Base-by-base conservation (phyloP, 495 filamentous ascomycete species). In the Xylaria venustula region DNA sequence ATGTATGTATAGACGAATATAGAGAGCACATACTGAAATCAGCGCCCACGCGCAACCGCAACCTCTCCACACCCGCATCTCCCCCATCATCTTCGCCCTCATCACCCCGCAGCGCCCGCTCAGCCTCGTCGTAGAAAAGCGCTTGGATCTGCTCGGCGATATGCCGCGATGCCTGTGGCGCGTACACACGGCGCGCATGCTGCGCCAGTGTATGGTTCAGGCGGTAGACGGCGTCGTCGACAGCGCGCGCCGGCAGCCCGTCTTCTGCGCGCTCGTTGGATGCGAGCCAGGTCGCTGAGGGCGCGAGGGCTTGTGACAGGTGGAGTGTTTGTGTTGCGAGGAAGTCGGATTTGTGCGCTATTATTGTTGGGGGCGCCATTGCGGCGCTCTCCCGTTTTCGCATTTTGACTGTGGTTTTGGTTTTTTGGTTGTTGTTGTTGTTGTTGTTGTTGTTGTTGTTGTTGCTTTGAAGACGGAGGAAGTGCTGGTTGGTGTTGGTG, bases 81-180 rank as follows among this genome's bases (percentile, higher is more conserved):
- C 75, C 75, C 0, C 69, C 75, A 1, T 68, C 75, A 20, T 60
- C 78, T 30, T 52, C 73, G 53, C 63, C 71, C 46, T 41, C 34
- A 8, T 61, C 26, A 0, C 65, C 64, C 0, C 58, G 50, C 14
- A 70, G 58, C 15, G 63, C 67, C 62, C 73, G 67, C 62, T 73
- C 76, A 25, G 80, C 78, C 1, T 71, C 74, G 40, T 82, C 80
- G 67, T 85, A 86, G 67, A 93, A 94, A 52, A 93, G 73, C 52
- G 74, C 76, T 65, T 92, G 86, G 44, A 95, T 87, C 77, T 95
- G 90, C 72, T 92, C 88, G 22, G 90, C 91, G 41, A 95, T 83
- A 75, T 92, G 88, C 36, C 90, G 84, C 57, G 87, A 84, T 0
- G 89, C 85, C 64, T 93, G 89, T 0, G 87, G 83, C 12, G 87